A percentile compares a stretch with the other conserved stretches of the same genome.
These are phyloP conservation scores for Trichoderma harzianum DNA, from an alignment of 2,329 filamentous ascomycete genomes.

Conservation along the genomic window DNA sequence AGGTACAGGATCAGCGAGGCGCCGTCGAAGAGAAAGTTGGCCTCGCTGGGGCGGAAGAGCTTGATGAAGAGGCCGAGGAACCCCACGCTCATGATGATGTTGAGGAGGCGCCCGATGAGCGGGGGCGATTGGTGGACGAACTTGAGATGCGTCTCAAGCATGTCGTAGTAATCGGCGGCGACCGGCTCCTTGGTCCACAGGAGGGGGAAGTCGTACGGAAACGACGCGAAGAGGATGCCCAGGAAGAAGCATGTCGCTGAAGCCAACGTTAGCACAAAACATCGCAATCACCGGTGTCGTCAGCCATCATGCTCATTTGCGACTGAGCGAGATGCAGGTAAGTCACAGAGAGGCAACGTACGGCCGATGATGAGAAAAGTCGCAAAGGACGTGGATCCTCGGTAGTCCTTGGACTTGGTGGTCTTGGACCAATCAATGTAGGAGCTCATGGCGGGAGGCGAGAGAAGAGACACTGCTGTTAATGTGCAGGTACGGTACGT, in stretches of 20 bases:
- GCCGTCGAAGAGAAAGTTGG: conserved; percentile 92
- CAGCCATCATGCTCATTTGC: not conserved
- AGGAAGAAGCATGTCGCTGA: conserved; percentile 93
- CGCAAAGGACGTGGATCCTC: conserved; percentile 72
- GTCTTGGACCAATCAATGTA: conserved; percentile 56
- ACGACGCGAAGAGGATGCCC: conserved; percentile 91
- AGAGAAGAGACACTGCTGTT: not conserved
- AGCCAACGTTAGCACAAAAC: not conserved
- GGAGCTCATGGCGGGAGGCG: conserved; percentile 27
- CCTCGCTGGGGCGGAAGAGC: conserved; percentile 88
- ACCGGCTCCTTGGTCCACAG: conserved; percentile 71
- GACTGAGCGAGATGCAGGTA: not conserved
- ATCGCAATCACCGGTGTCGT: not conserved
- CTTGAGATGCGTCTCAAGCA: conserved; percentile 84
- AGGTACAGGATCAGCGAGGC: conserved; percentile 78
- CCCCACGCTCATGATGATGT: conserved; percentile 86
- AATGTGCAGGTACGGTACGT: not conserved
- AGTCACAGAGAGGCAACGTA: conserved; percentile 48
- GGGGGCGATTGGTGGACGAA: conserved; percentile 90
- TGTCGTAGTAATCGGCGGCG: conserved; percentile 68
- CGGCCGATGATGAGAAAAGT: conserved; percentile 96
- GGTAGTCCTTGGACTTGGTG: conserved; percentile 55
- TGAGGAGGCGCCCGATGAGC: conserved; percentile 86
- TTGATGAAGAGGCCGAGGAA: conserved; percentile 88
- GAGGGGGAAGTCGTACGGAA: conserved; percentile 92